These are phyloP conservation scores for Mortierella sp. DNA, from an alignment of 371 early-diverging fungal species.

Conservation along the genomic window DNA sequence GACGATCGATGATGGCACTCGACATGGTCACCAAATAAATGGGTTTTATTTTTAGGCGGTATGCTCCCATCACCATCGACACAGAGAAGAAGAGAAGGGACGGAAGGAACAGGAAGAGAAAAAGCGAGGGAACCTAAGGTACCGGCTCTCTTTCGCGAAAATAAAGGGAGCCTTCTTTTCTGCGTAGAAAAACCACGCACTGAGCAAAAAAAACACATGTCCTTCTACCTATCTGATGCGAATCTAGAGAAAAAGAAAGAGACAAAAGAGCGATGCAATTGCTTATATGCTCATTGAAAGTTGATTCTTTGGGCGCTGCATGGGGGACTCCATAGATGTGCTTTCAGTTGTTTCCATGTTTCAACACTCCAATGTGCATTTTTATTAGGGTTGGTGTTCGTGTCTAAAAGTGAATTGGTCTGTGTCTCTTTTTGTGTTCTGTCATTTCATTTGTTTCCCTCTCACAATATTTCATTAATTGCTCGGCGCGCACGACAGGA, in stretches of 20 bases:
- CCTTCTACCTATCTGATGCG: background rate
- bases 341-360: too few relatives aligned
- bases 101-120: too few relatives aligned
- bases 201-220: background rate
- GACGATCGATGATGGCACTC: background rate
- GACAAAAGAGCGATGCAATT: background rate
- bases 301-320: background rate
- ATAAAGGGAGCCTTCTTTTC: background rate
- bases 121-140: background rate
- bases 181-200: background rate
- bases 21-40: background rate
- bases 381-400: too few relatives aligned
- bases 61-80: conserved; percentile 5
- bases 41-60: conserved; percentile 3
- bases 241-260: background rate
- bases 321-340: background rate
- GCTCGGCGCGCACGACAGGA: too few relatives aligned
- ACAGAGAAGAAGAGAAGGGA: background rate
- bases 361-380: too few relatives aligned
- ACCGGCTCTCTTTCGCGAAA: conserved; percentile 4
- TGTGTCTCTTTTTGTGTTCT: background rate
- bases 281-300: too few relatives aligned
- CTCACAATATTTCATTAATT: background rate
- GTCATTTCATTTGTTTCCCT: background rate
- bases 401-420: background rate